Evolutionary conservation across 2,329 filamentous ascomycete genomes (phyloP).

Genomic region (Zalaria sp.): DNA sequence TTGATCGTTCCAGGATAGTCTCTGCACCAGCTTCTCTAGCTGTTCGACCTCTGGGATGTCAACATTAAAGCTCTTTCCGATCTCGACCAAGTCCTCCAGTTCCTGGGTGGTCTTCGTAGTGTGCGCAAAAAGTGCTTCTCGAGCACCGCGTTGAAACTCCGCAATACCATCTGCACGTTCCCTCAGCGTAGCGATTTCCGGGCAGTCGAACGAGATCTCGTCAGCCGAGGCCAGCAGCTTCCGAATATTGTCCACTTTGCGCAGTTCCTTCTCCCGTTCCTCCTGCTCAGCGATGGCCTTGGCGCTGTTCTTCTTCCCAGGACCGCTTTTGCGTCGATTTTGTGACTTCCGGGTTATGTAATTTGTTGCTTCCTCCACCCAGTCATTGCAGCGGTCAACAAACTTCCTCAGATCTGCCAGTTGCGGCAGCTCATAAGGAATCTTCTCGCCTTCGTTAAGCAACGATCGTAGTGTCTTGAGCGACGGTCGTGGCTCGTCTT

Average conservation of each 20-base stretch:
- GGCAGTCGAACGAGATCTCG: constrained; percentile 80
- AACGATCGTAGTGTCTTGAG: constrained; percentile 75
- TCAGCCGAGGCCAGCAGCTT: constrained; percentile 74
- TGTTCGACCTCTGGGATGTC: constrained; percentile 80
- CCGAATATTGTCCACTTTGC: constrained; percentile 78
- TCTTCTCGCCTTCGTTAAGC: constrained; percentile 87
- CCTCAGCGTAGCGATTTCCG: constrained; percentile 72
- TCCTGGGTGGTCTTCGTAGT: constrained; percentile 50
- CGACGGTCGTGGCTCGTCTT: constrained; percentile 70
- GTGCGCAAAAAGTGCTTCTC: constrained; percentile 53
- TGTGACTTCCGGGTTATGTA: constrained; percentile 97
- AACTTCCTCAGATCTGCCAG: constrained; percentile 72
- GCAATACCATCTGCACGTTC: constrained; percentile 77
- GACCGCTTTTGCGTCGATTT: constrained; percentile 85
- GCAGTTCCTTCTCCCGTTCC: constrained; percentile 68
- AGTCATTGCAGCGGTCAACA: constrained; percentile 92
- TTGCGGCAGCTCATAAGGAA: constrained; percentile 76
- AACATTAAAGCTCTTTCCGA: constrained; percentile 78
- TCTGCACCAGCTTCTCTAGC: constrained; percentile 65
- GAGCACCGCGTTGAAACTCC: constrained; percentile 67
- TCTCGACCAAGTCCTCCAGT: constrained; percentile 84
- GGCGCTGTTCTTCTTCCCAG: constrained; percentile 59
- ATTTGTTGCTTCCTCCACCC: constrained; percentile 92
- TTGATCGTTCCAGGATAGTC: constrained; percentile 78
- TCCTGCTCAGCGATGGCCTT: constrained; percentile 60